Percentiles rank a stretch among this genome's conserved stretches.
Conservation (phyloP, 352 stramenopile species). For the Phytophthora pistaciae region DNA sequence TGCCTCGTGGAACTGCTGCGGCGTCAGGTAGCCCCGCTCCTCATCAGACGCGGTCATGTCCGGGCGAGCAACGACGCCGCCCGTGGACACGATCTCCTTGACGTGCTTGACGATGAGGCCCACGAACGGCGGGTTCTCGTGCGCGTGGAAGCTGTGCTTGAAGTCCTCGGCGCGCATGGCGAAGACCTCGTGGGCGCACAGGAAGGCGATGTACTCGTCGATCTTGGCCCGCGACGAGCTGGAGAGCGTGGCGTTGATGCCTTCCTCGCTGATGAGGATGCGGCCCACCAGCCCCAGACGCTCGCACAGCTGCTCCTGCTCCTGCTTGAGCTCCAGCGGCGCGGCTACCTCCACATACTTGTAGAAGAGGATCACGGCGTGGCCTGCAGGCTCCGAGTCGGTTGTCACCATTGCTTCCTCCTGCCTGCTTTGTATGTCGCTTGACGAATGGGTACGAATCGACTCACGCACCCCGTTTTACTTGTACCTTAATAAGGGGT, state of each 20-base stretch:
- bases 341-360: slow-evolving; percentile 69
- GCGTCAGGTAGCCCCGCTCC: slow-evolving; percentile 76
- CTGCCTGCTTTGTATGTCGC: no score
- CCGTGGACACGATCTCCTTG: slow-evolving; percentile 82
- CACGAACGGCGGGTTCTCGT: slow-evolving; percentile 54
- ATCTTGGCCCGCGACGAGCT: slow-evolving; percentile 49
- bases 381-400: slow-evolving; percentile 24
- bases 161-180: slow-evolving; percentile 75
- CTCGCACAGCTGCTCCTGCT: slow-evolving; percentile 65
- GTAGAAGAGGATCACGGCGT: slow-evolving; percentile 81
- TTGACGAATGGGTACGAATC: slow-evolving; percentile 29
- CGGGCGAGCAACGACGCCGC: slow-evolving; percentile 54
- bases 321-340: slow-evolving; percentile 47
- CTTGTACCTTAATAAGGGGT: no score
- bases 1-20: slow-evolving; percentile 78
- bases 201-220: slow-evolving; percentile 73
- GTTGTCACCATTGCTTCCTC: slow-evolving; percentile 29
- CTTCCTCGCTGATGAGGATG: slow-evolving; percentile 83
- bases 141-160: slow-evolving; percentile 68
- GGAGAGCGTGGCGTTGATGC: slow-evolving; percentile 86
- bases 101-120: slow-evolving; percentile 81
- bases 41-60: slow-evolving; percentile 66
- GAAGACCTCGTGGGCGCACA: slow-evolving; percentile 61
- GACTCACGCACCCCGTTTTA: not conserved
- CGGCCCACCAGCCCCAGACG: slow-evolving; percentile 68